phyloP scores from a whole-genome alignment of 2,329 filamentous ascomycete species.

The Stemphylium vesicarium region DNA sequence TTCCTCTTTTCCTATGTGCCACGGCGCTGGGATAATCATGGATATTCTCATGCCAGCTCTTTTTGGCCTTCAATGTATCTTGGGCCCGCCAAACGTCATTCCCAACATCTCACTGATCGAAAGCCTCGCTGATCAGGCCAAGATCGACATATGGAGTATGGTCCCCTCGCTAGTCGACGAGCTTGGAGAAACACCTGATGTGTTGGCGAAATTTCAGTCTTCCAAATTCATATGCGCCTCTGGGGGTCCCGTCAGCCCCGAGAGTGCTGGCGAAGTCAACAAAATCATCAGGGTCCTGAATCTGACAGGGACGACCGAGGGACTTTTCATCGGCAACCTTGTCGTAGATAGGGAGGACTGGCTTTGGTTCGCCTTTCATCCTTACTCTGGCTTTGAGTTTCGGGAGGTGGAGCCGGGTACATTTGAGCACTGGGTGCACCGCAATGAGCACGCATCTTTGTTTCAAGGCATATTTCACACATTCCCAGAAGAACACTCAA shows the following conservation, averaged over 20 bases:
- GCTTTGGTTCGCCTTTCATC: slow-evolving; percentile 34
- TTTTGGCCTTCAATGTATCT: slow-evolving; percentile 45
- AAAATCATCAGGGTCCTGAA: slow-evolving; percentile 25
- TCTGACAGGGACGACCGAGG: slow-evolving; percentile 32
- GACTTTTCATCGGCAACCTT: slow-evolving; percentile 28
- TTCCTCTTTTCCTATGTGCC: slow-evolving; percentile 49
- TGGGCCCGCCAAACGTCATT: slow-evolving; percentile 46
- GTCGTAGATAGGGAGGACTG: slow-evolving; percentile 23
- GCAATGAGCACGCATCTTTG: slow-evolving; percentile 32
- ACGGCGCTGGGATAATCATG: slow-evolving; percentile 52
- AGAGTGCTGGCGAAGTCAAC: slow-evolving; percentile 26
- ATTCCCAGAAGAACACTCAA: slow-evolving; percentile 19
- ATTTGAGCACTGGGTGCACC: slow-evolving; percentile 48
- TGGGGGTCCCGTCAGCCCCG: slow-evolving; percentile 36
- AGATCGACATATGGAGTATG: slow-evolving; percentile 38
- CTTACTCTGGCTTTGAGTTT: slow-evolving; percentile 30
- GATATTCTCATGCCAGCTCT: slow-evolving; percentile 50
- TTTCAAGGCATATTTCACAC: slow-evolving; percentile 34
- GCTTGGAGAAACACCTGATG: slow-evolving; percentile 27
- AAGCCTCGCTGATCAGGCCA: slow-evolving; percentile 39
- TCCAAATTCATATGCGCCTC: slow-evolving; percentile 43
- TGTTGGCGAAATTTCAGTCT: slow-evolving; percentile 25
- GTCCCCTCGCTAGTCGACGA: slow-evolving; percentile 35
- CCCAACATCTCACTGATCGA: slow-evolving; percentile 49
- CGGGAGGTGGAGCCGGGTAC: slow-evolving; percentile 30